Percentiles rank a stretch among this genome's conserved stretches.
Evolutionary conservation across 2,329 filamentous ascomycete species (phyloP).

Genomic region (Diaporthe sp.): DNA sequence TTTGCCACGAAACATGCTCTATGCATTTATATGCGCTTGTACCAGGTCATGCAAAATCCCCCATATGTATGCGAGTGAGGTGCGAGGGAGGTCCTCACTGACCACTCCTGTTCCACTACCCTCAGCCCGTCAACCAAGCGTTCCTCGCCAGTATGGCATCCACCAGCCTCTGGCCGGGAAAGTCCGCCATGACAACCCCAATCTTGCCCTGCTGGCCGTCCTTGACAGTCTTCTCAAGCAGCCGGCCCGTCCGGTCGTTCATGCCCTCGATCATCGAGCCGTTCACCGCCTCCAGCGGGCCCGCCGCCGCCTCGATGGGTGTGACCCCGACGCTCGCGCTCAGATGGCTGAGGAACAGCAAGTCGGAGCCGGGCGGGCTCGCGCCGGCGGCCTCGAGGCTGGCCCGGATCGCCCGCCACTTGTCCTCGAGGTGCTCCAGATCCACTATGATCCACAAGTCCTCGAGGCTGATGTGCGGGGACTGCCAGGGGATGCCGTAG

Average conservation of each 20-base stretch:
- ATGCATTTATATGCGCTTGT: not conserved
- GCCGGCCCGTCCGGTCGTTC: constrained; percentile 63
- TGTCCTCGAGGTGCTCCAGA: constrained; percentile 58
- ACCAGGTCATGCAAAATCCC: not conserved
- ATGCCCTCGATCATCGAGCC: constrained; percentile 57
- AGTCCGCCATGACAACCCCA: constrained; percentile 64
- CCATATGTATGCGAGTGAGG: not conserved
- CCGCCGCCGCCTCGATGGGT: constrained; percentile 64
- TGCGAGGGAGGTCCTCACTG: not conserved
- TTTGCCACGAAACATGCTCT: not conserved
- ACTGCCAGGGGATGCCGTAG: constrained; percentile 62
- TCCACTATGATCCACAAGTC: constrained; percentile 62
- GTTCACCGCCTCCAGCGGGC: constrained; percentile 53
- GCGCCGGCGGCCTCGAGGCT: constrained; percentile 57
- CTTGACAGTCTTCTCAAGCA: constrained; percentile 49
- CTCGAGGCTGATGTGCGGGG: constrained; percentile 60
- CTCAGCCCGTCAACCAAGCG: constrained; percentile 44
- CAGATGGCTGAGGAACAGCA: constrained; percentile 61
- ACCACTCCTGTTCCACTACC: not conserved
- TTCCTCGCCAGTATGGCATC: constrained; percentile 59
- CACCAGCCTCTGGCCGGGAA: constrained; percentile 59
- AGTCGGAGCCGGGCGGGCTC: constrained; percentile 46
- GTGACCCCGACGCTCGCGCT: constrained; percentile 63
- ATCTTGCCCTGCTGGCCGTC: constrained; percentile 47
- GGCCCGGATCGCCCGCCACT: constrained; percentile 59